Base-by-base conservation (phyloP, 2,329 filamentous ascomycete genomes). In the Grosmannia serpens region DNA sequence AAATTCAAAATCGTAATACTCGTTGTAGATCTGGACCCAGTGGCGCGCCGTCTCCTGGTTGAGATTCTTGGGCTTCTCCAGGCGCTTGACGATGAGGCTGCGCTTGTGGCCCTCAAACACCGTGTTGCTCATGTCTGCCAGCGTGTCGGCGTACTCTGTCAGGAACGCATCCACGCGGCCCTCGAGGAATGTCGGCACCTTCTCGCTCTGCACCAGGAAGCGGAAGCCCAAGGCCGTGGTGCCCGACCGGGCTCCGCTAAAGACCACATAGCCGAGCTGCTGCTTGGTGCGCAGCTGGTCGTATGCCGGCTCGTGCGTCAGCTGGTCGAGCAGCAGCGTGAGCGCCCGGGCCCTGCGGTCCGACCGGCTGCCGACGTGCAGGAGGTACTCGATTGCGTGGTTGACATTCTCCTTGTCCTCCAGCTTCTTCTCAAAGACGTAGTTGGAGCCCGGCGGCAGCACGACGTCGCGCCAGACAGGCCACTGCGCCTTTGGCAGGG, bases 201-300 rank as follows among this genome's bases (percentile, higher is more conserved):
- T 87, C 73, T 99, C 92, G 68, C 90, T 96, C 74, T 99, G 94
- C 33, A 99, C 90, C 62, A 97, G 82, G 63, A 99, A 87, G 7
- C 91, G 83, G 72, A 94, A 94, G 1, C 89, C 89, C 66, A 89
- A 86, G 0, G 87, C 92, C 0, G 88, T 91, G n/a, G 84, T 75
- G 58, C 87, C 83, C 56, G 81, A 80, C 46, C 86, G 79, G 13
- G 84, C 78, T 31, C 90, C 89, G 54, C 88, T 92, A 72, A 92
- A 96, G 0, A 99, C 92, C 57, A 99, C 89, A 66, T 99, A 99
- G 15, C 94, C 94, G 8, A 99, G 85, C 73, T 99, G 92, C 71
- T 99, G 92, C 72, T 97, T 96, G 50, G 94, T 97, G 55, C 94
- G 84, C 9, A 99, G 79, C 70, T 95, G 91, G 71, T 99, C 90